Conservation (phyloP, 331 rosid genomes). For the Rosa hybrid region DNA sequence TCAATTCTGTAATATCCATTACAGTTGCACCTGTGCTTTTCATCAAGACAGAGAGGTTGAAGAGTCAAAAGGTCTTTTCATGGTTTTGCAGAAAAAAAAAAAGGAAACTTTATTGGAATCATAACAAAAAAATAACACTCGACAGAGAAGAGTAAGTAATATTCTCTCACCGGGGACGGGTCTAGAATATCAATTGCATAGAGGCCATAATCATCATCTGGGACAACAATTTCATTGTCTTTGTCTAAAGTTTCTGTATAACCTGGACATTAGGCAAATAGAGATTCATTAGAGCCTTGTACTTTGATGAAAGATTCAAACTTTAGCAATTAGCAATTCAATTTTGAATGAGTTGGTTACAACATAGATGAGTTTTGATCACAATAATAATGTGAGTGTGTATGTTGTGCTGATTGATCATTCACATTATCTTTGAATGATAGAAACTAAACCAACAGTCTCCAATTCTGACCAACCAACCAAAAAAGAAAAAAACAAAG, state of each 20-base stretch:
- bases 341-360: not conserved
- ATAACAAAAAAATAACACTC: not conserved
- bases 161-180: constrained; percentile 67
- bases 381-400: not conserved
- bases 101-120: not conserved
- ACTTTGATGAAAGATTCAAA: not conserved
- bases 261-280: constrained; percentile 46
- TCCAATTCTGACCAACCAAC: not conserved
- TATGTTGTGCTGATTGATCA: not conserved
- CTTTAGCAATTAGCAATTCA: not conserved
- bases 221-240: constrained; percentile 61
- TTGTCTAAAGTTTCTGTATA: constrained; percentile 67
- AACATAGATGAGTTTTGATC: not conserved
- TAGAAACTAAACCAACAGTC: not conserved
- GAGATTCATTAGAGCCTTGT: not conserved
- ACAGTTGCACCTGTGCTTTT: not conserved
- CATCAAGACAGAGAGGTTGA: not conserved
- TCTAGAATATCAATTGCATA: constrained; percentile 94
- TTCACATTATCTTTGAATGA: not conserved
- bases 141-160: not conserved
- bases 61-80: not conserved
- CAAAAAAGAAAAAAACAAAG: too few species aligned
- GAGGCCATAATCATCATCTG: constrained; percentile 75
- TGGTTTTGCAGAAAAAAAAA: not conserved
- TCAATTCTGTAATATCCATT: not conserved